Base-by-base conservation (phyloP, 192 early-diverging fungal genomes). In the Geranomyces michiganensis region DNA sequence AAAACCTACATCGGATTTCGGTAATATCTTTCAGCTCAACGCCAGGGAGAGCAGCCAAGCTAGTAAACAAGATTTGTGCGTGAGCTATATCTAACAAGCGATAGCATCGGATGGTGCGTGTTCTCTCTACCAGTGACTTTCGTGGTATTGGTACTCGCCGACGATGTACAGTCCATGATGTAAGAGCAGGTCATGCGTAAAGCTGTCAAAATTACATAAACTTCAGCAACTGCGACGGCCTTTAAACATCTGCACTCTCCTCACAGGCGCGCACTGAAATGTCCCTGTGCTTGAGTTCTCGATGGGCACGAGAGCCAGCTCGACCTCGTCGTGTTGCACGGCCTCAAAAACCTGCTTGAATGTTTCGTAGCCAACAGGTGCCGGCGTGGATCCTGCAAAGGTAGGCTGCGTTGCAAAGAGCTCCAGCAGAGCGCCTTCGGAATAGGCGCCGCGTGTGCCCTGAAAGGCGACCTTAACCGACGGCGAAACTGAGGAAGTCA, bases 221-320 rank as follows among this genome's bases (percentile, higher is more conserved):
- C n/a, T n/a, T n/a, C n/a, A n/a, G n/a, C n/a, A n/a, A n/a, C n/a
- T n/a, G n/a, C n/a, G n/a, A n/a, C n/a, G n/a, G n/a, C n/a, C n/a
- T n/a, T n/a, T n/a, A n/a, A n/a, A n/a, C n/a, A n/a, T n/a, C n/a
- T n/a, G n/a, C n/a, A n/a, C n/a, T n/a, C n/a, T n/a, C n/a, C n/a
- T n/a, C n/a, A n/a, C n/a, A n/a, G n/a, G n/a, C n/a, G n/a, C 74
- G 10, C 45, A 63, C 65, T 74, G 65, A 45, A 74, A 79, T 13
- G 78, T 71, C 27, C 78, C 78, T 0, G 68, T 70, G n/a, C 31
- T 55, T 19, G 73, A 75, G 49, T 79, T 72, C 51, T 79, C 78
- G 21, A 79, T 64, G 4, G 78, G 78, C 29, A 79, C 51, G n/a
- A 79, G 24, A 0, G 62, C 78, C 45, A 48, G 76, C 24, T 71